phyloP scores from a whole-genome alignment of 2,329 filamentous ascomycete genomes.

The Parafenestella ontariensis region DNA sequence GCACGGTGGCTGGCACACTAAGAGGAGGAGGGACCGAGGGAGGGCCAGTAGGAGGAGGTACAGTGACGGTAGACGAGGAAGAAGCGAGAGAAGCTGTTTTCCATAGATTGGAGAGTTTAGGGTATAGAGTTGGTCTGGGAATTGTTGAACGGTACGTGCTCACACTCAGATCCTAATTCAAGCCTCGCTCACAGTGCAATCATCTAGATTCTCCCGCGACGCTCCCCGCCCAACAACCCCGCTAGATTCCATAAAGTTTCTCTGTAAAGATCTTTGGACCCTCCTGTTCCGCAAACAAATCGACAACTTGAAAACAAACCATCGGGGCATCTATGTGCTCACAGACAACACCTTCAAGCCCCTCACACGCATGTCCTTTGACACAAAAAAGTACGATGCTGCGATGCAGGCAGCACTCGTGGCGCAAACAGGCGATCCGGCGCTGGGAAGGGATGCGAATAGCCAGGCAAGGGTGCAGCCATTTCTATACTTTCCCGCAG shows the following conservation, averaged over 20 bases:
- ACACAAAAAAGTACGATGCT: constrained; percentile 52
- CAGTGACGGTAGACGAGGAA: constrained; percentile 69
- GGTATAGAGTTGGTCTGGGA: constrained; percentile 91
- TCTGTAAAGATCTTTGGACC: constrained; percentile 98
- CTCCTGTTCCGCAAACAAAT: constrained; percentile 96
- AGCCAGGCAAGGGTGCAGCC: constrained; percentile 40
- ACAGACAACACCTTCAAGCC: constrained; percentile 93
- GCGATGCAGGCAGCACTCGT: constrained; percentile 37
- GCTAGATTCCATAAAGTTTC: constrained; percentile 95
- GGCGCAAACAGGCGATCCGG: constrained; percentile 40
- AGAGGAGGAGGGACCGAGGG: constrained; percentile 17
- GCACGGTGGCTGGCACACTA: constrained; percentile 32
- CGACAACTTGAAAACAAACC: constrained; percentile 98
- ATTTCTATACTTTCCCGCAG: constrained; percentile 96
- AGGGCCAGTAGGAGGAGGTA: constrained; percentile 24
- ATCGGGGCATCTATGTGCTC: constrained; percentile 93
- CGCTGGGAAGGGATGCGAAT: constrained; percentile 60
- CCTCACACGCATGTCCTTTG: constrained; percentile 86
- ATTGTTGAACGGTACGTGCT: constrained; percentile 79
- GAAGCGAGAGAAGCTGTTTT: constrained; percentile 86
- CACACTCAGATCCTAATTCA: not conserved
- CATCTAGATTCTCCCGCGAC: constrained; percentile 76
- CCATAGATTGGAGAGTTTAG: constrained; percentile 80
- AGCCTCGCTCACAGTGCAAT: not conserved
- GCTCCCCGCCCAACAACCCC: constrained; percentile 89